phyloP scores from a whole-genome alignment of 2,329 filamentous ascomycete species.

The Zymoseptoria ardabiliae region DNA sequence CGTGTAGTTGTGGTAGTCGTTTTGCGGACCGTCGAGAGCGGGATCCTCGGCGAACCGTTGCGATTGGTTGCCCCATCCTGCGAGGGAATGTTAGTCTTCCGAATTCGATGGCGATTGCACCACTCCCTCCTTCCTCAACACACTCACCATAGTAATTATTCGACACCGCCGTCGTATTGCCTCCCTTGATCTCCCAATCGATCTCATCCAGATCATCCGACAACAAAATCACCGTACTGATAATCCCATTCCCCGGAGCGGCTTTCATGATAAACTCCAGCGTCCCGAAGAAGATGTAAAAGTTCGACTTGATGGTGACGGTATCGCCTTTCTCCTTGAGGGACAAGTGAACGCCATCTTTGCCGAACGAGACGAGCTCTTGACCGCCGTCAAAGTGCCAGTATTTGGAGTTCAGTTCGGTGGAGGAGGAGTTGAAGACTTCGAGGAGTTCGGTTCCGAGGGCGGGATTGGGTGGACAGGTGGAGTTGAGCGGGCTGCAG shows the following conservation, averaged over 20 bases:
- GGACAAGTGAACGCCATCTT: slow-evolving; percentile 58
- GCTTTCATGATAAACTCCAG: slow-evolving; percentile 74
- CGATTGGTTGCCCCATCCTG: slow-evolving; percentile 55
- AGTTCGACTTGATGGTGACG: slow-evolving; percentile 69
- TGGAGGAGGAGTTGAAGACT: slow-evolving; percentile 55
- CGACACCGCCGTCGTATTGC: slow-evolving; percentile 54
- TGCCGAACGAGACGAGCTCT: slow-evolving; percentile 51
- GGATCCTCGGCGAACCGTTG: slow-evolving; percentile 57
- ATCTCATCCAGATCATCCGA: slow-evolving; percentile 82
- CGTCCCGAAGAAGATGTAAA: slow-evolving; percentile 80
- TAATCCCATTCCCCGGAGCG: slow-evolving; percentile 64
- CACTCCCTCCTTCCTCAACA: neutral
- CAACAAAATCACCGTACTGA: slow-evolving; percentile 75
- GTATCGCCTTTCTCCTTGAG: slow-evolving; percentile 64
- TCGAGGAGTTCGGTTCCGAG: slow-evolving; percentile 57
- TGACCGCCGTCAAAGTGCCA: slow-evolving; percentile 54
- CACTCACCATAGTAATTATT: slow-evolving; percentile 63
- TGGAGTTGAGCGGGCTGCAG: slow-evolving; percentile 69
- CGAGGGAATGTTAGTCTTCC: neutral
- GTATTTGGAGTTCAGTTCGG: slow-evolving; percentile 34
- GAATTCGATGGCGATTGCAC: neutral
- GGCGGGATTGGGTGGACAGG: slow-evolving; percentile 64
- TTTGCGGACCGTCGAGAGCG: slow-evolving; percentile 48
- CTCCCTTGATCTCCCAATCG: slow-evolving; percentile 76
- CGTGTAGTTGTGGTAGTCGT: slow-evolving; percentile 62